A percentile compares a stretch with the other conserved stretches of the same genome.
phyloP scores from a whole-genome alignment of 1,284 basidiomycete species.

The Puccinia horiana region DNA sequence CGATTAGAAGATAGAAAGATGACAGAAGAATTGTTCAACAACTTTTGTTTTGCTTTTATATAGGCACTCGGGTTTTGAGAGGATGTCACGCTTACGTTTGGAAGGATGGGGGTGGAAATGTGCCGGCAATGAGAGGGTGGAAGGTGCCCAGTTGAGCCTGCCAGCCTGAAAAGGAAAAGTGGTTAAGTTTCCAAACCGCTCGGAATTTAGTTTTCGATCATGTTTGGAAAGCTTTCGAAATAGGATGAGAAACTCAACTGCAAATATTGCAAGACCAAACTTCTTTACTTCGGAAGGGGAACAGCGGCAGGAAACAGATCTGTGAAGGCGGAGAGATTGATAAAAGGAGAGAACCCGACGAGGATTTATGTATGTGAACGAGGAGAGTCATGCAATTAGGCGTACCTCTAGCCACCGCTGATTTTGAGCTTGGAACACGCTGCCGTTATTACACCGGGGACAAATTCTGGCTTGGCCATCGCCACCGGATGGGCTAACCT shows the following conservation, averaged over 20 bases:
- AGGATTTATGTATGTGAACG: not conserved
- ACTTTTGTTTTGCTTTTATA: not conserved
- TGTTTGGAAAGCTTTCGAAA: not conserved
- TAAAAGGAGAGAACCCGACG: not conserved
- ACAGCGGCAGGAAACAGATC: slow-evolving; percentile 40
- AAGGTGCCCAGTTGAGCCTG: slow-evolving; percentile 28
- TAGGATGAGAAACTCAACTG: not conserved
- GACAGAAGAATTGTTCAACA: not conserved
- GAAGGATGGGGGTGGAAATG: slow-evolving; percentile 15
- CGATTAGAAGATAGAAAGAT: not conserved
- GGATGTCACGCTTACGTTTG: slow-evolving; percentile 19
- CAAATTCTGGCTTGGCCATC: slow-evolving; percentile 41
- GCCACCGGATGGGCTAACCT: slow-evolving; percentile 27
- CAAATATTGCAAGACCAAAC: slow-evolving; percentile 45
- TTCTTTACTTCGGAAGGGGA: slow-evolving; percentile 31
- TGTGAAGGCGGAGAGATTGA: not conserved
- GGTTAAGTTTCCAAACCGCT: not conserved
- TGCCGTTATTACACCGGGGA: slow-evolving; percentile 45
- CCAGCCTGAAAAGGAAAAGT: slow-evolving; percentile 12
- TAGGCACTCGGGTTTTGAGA: not conserved
- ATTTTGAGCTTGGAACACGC: slow-evolving; percentile 41
- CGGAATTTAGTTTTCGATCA: not conserved
- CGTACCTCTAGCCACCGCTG: slow-evolving; percentile 37
- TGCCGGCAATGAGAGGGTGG: slow-evolving; percentile 27
- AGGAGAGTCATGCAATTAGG: not conserved